These are phyloP conservation scores for Tuber umbilicatum DNA, from an alignment of 495 filamentous ascomycete species.

Conservation along the genomic window DNA sequence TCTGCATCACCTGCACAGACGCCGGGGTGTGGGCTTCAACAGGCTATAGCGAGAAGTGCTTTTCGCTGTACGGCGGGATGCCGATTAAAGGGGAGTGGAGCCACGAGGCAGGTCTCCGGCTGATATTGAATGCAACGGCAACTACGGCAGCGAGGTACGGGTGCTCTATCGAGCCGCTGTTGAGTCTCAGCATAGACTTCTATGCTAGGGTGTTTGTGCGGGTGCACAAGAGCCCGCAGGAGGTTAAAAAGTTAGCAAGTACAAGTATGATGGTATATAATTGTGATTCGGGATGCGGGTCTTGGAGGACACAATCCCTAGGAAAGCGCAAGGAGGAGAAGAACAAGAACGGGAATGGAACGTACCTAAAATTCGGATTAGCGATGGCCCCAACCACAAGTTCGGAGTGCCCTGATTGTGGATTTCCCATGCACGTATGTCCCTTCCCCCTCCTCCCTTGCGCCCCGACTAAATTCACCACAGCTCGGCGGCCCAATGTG, in stretches of 20 bases:
- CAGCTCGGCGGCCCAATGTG: constrained; percentile 82
- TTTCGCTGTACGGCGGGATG: constrained; percentile 79
- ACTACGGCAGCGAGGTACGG: constrained; percentile 76
- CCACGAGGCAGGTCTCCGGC: constrained; percentile 82
- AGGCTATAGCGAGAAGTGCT: constrained; percentile 88
- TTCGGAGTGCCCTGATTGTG: constrained; percentile 70
- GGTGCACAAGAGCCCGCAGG: constrained; percentile 64
- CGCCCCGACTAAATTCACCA: neutral
- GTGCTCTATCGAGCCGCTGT: constrained; percentile 79
- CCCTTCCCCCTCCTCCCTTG: neutral
- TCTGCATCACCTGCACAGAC: constrained; percentile 96
- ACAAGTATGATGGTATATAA: constrained; percentile 91
- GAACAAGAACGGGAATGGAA: constrained; percentile 61
- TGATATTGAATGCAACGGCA: constrained; percentile 75
- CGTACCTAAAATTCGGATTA: constrained; percentile 67
- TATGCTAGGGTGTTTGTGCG: constrained; percentile 89
- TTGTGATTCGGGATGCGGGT: constrained; percentile 82
- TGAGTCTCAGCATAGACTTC: constrained; percentile 91
- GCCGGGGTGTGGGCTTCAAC: constrained; percentile 87
- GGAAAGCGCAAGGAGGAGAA: constrained; percentile 56
- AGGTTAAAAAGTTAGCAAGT: constrained; percentile 80
- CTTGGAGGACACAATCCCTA: constrained; percentile 73
- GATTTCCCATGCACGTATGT: constrained; percentile 63
- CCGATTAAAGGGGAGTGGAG: constrained; percentile 74
- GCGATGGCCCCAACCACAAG: constrained; percentile 59